A percentile compares a stretch with the other conserved stretches of the same genome.
phyloP scores from a whole-genome alignment of 176 grass and related monocot species.

The Metroxylon sagu region DNA sequence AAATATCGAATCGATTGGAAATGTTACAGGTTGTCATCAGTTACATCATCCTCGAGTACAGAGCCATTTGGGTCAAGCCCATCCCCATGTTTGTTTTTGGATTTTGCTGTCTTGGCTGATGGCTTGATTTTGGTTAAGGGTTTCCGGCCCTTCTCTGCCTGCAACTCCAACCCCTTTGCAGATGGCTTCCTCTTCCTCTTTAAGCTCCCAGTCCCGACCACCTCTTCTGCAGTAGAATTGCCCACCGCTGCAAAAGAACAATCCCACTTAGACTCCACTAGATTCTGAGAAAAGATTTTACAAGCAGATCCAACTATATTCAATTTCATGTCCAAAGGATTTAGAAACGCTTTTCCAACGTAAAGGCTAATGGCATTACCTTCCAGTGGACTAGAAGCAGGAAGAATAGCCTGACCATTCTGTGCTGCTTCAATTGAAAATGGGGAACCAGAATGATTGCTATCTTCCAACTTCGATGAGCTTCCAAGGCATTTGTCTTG shows the following conservation, averaged over 20 bases:
- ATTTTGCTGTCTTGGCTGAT: conserved; percentile 39
- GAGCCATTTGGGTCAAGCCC: conserved; percentile 38
- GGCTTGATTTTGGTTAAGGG: conserved; percentile 47
- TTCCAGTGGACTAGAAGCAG: conserved; percentile 62
- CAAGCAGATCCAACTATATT: too few relatives aligned
- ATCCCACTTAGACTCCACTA: not conserved
- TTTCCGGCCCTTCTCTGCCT: conserved; percentile 70
- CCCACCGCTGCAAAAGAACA: conserved; percentile 40
- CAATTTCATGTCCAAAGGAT: too few relatives aligned
- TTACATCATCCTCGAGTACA: conserved; percentile 60
- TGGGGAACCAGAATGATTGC: conserved; percentile 83
- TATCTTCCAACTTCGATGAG: conserved; percentile 80
- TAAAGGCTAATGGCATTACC: conserved; percentile 21
- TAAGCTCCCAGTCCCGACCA: conserved; percentile 26
- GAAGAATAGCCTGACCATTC: conserved; percentile 60
- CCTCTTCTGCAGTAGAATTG: conserved; percentile 73
- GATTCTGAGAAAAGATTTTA: too few relatives aligned
- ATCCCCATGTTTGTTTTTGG: conserved; percentile 50
- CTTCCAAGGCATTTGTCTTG: conserved; percentile 82
- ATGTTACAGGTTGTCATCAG: conserved; percentile 28
- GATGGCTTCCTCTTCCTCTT: conserved; percentile 83
- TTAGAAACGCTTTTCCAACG: too few relatives aligned
- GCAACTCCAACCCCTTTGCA: conserved; percentile 75
- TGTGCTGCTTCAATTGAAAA: conserved; percentile 68
- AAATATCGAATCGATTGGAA: not conserved